Evolutionary conservation across 768 basidiomycete species (phyloP).

Genomic region (Auricularia cornea): DNA sequence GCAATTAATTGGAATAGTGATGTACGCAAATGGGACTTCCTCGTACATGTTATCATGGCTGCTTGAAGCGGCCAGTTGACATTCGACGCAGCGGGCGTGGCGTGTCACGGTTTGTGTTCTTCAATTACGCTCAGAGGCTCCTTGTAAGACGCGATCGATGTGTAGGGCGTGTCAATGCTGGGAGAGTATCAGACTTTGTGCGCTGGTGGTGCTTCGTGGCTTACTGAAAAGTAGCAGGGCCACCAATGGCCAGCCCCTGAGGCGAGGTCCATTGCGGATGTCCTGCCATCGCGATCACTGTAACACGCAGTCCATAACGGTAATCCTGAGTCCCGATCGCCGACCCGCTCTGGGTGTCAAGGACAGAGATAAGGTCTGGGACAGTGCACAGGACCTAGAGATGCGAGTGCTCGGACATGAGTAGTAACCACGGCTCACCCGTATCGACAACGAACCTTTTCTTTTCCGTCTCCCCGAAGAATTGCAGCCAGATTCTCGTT

Average conservation of each 20-base stretch:
- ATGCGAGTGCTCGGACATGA: conserved; percentile 4
- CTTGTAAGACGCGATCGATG: conserved; percentile 32
- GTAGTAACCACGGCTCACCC: conserved; percentile 11
- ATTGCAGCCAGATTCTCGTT: conserved; percentile 51
- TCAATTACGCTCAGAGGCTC: conserved; percentile 41
- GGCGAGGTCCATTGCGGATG: conserved; percentile 49
- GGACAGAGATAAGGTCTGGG: conserved; percentile 56
- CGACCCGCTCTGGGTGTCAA: conserved; percentile 54
- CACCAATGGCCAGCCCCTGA: conserved; percentile 43
- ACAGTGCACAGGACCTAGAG: conserved; percentile 44
- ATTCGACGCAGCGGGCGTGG: too few relatives aligned
- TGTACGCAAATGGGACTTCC: too few relatives aligned
- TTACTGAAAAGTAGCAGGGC: conserved; percentile 46
- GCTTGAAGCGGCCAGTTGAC: too few relatives aligned
- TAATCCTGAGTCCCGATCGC: conserved; percentile 59
- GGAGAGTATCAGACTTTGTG: background rate
- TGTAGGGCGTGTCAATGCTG: conserved; percentile 26
- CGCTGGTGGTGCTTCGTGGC: conserved; percentile 8
- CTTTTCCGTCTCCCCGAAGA: conserved; percentile 22
- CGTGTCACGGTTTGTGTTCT: too few relatives aligned
- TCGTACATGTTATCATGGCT: too few relatives aligned
- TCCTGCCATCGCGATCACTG: conserved; percentile 39
- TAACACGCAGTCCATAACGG: conserved; percentile 50
- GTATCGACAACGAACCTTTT: background rate
- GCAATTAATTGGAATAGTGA: too few relatives aligned